Evolutionary conservation across 1,284 basidiomycete genomes (phyloP).

Genomic region (Cerrena zonata): DNA sequence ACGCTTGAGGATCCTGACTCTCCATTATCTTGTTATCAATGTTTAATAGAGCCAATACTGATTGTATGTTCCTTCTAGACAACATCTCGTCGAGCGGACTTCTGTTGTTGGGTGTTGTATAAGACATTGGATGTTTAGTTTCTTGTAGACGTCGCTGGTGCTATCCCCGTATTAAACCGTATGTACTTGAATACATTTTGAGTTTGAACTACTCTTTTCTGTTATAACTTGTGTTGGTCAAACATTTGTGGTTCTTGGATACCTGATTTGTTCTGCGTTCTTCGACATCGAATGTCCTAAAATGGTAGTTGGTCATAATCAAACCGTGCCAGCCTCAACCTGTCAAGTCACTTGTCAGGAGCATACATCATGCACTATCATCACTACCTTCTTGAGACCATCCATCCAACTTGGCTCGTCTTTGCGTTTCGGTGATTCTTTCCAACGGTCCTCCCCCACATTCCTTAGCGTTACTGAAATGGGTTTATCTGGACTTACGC

Average conservation of each 20-base stretch:
- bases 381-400: not conserved
- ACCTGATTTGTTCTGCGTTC: not conserved
- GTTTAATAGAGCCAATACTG: not conserved
- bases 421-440: not conserved
- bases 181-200: not conserved
- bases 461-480: not conserved
- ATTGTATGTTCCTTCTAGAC: not conserved
- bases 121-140: not conserved
- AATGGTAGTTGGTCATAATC: not conserved
- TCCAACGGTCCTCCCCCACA: not conserved
- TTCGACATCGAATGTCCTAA: not conserved
- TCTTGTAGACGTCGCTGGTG: not conserved
- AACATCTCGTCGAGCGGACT: not conserved
- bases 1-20: constrained; percentile 14
- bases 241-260: no score
- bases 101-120: not conserved
- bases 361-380: not conserved
- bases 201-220: no score
- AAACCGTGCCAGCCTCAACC: not conserved
- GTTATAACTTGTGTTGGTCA: no score
- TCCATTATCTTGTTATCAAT: not conserved
- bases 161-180: not conserved
- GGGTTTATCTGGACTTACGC: constrained; percentile 2
- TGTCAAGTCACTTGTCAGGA: not conserved
- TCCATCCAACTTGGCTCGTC: not conserved